phyloP scores from a whole-genome alignment of 2,329 filamentous ascomycete species.

The Neofusicoccum laricinum region DNA sequence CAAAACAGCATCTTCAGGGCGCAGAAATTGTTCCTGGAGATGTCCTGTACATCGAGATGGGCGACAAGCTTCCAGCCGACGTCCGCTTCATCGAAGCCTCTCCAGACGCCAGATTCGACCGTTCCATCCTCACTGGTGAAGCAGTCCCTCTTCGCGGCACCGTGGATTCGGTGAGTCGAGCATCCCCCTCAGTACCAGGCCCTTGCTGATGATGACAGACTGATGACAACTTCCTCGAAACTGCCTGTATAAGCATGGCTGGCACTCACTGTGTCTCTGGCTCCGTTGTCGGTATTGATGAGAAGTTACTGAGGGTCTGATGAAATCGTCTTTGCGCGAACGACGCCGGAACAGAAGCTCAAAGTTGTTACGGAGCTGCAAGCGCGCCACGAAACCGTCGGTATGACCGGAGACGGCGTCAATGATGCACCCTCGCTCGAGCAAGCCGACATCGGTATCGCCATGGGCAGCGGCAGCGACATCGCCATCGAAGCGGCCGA shows the following conservation, averaged over 20 bases:
- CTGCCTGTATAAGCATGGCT: conserved; percentile 71
- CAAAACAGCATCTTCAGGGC: conserved; percentile 49
- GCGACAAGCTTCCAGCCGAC: conserved; percentile 73
- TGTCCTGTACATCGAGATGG: conserved; percentile 64
- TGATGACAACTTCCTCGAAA: conserved; percentile 74
- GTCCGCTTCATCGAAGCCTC: conserved; percentile 67
- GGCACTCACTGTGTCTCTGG: conserved; percentile 77
- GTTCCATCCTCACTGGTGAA: conserved; percentile 70
- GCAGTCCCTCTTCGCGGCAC: conserved; percentile 63
- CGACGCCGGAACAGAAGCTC: conserved; percentile 75
- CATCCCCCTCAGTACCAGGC: not conserved
- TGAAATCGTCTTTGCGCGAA: conserved; percentile 74
- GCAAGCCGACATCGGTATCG: conserved; percentile 59
- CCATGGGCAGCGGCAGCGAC: conserved; percentile 57
- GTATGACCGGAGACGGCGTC: conserved; percentile 49
- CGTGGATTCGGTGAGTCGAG: conserved; percentile 49
- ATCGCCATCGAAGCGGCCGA: conserved; percentile 62
- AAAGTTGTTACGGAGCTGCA: conserved; percentile 77
- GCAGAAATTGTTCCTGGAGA: conserved; percentile 70
- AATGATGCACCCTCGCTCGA: conserved; percentile 55
- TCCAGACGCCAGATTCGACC: conserved; percentile 68
- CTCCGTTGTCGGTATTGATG: no score
- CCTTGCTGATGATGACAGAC: conserved; percentile 18
- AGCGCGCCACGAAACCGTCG: conserved; percentile 55
- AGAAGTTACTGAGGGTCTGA: conserved; percentile 64